Evolutionary conservation across 345 rosid species (phyloP), one percentile per base, ranked within the genome.

Genomic region (Eucalyptus camaldulensis): DNA sequence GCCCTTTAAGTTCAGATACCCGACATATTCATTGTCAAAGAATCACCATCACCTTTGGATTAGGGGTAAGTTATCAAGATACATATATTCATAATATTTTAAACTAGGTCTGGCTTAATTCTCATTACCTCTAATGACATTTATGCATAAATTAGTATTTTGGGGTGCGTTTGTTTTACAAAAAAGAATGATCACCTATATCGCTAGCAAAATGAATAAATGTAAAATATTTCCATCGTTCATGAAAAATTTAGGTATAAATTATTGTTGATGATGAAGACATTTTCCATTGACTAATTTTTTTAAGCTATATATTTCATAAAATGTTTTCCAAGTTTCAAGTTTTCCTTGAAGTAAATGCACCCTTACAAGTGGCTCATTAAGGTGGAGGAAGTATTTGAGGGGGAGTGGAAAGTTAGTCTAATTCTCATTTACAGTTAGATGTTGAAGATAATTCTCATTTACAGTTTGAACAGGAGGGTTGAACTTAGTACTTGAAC

Each of bases 401-500:
- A 31, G 58, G 58, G 10, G 43, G 22, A 69, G 12, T 6, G 22
- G 12, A 37, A 31, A 69, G 37, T 31, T 16, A 33, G 4, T 69
- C 10, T 31, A 31, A n/a, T 27, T 60, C 33, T 65, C 72, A 15
- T 8, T 19, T 53, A 17, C 2, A 19, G 8, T 2, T n/a, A 29
- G 37, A 65, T 65, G 37, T n/a, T 17, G 4, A 13, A 65, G 0
- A n/a, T n/a, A 27, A n/a, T 60, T 60, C 72, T n/a, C 72, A 15
- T 15, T 53, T 53, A 53, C 1, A 21, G 25, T 53, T 53, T 53
- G 58, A 53, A 53, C 2, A 53, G 0, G 58, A 53, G 0, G 25
- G 58, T 21, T 53, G 25, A 3, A 13, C 31, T 67, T 31, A 16
- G 22, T 1, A 15, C 21, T 1, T 0, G 3, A n/a, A 0, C 80